Percentiles rank a stretch among this genome's conserved stretches.
Evolutionary conservation across 192 early-diverging fungal genomes (phyloP).

Genomic region (Linnemannia schmuckeri): DNA sequence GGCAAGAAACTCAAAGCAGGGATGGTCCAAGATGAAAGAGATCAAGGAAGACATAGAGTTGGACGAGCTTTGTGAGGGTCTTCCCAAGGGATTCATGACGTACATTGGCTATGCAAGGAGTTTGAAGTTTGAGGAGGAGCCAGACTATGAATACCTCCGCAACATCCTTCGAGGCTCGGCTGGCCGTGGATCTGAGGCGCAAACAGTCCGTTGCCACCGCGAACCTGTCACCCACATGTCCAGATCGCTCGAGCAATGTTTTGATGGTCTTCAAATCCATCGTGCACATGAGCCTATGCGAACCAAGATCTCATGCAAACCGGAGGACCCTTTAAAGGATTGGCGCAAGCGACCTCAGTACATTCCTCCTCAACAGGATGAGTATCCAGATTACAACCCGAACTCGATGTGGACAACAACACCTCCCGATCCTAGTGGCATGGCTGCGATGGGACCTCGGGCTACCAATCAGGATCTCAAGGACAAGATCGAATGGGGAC

Average conservation of each 20-base stretch:
- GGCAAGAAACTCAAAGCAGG: constrained; percentile 83
- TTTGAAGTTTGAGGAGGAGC: constrained; percentile 82
- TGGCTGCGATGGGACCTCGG: background rate
- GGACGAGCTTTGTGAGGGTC: constrained; percentile 81
- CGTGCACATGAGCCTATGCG: constrained; percentile 19
- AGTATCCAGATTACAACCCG: constrained; percentile 31
- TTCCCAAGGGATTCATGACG: constrained; percentile 78
- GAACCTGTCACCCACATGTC: constrained; percentile 8
- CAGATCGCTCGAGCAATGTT: constrained; percentile 20
- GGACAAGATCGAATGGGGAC: constrained; percentile 47
- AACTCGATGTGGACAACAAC: constrained; percentile 43
- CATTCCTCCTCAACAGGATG: constrained; percentile 17
- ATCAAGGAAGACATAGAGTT: constrained; percentile 83
- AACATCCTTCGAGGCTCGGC: constrained; percentile 39
- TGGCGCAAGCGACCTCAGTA: constrained; percentile 38
- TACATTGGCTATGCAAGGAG: constrained; percentile 79
- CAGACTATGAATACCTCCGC: constrained; percentile 82
- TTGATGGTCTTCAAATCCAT: constrained; percentile 33
- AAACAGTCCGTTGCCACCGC: constrained; percentile 40
- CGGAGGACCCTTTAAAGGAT: constrained; percentile 27
- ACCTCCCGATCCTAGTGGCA: constrained; percentile 22
- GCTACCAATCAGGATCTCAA: constrained; percentile 25
- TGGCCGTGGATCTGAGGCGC: constrained; percentile 43
- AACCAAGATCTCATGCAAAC: constrained; percentile 7
- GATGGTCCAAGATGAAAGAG: constrained; percentile 90